These are phyloP conservation scores for Vishniacozyma victoriae DNA, from an alignment of 768 basidiomycete species.

Conservation along the genomic window DNA sequence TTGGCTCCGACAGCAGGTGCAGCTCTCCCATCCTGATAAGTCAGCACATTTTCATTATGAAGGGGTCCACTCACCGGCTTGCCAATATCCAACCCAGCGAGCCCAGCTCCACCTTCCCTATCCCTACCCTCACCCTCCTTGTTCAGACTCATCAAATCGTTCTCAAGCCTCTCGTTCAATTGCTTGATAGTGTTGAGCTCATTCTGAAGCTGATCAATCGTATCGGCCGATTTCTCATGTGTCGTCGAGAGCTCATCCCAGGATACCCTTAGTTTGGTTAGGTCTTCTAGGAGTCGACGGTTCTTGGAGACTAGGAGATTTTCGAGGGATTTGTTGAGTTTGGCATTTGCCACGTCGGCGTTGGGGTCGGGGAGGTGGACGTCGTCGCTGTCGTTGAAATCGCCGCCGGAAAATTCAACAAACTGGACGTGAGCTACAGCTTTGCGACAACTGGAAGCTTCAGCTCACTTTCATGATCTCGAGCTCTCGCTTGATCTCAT, in stretches of 20 bases:
- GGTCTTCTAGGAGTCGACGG: constrained; percentile 80
- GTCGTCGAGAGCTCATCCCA: constrained; percentile 73
- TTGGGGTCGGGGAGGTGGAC: constrained; percentile 81
- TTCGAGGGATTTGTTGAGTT: constrained; percentile 78
- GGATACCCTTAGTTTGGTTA: constrained; percentile 83
- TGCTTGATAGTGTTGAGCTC: constrained; percentile 72
- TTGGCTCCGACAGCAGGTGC: constrained; percentile 66
- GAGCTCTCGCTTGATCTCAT: constrained; percentile 94
- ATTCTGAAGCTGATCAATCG: constrained; percentile 56
- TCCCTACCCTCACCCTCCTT: constrained; percentile 38
- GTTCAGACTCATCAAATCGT: constrained; percentile 77
- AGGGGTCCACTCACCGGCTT: neutral
- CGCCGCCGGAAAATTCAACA: constrained; percentile 86
- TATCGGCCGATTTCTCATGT: constrained; percentile 56
- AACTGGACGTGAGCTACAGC: too few species aligned
- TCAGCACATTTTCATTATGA: neutral
- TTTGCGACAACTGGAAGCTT: neutral
- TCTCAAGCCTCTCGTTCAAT: constrained; percentile 87
- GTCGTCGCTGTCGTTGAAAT: constrained; percentile 42
- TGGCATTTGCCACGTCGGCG: constrained; percentile 69
- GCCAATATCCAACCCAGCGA: constrained; percentile 70
- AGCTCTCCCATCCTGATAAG: constrained; percentile 39
- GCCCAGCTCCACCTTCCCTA: constrained; percentile 41
- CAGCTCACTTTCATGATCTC: constrained; percentile 89
- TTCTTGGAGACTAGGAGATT: constrained; percentile 88